Conservation (phyloP, 1,284 basidiomycete genomes). For the Pseudomicrostroma phylloplanum region DNA sequence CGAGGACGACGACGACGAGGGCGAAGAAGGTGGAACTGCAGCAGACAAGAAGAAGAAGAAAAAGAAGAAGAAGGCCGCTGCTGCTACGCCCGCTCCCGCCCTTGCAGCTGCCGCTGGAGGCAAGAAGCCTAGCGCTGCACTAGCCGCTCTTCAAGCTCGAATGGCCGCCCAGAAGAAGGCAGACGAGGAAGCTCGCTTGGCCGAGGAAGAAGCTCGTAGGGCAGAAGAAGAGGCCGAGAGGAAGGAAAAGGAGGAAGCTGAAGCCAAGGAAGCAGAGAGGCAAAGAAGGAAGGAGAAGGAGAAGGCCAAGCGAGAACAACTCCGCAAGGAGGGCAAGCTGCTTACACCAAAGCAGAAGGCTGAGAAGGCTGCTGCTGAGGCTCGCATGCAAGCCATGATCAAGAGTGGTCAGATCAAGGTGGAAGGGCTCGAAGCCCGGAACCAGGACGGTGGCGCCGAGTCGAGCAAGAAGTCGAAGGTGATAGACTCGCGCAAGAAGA, state of each 20-base stretch:
- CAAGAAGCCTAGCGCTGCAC: conserved; percentile 43
- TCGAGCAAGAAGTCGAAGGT: conserved; percentile 59
- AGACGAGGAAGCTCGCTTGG: conserved; percentile 39
- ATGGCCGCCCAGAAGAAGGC: conserved; percentile 49
- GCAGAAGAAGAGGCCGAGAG: conserved; percentile 47
- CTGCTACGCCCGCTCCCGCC: conserved; percentile 13
- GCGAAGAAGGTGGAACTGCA: conserved; percentile 15
- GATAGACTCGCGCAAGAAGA: conserved; percentile 77
- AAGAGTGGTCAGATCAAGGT: conserved; percentile 76
- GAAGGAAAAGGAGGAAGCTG: conserved; percentile 44
- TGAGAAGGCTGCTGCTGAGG: conserved; percentile 82
- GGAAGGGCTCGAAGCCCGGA: conserved; percentile 61
- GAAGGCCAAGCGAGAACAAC: conserved; percentile 45
- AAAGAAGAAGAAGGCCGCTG: conserved; percentile 24
- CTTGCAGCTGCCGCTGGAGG: conserved; percentile 24
- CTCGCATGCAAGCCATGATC: conserved; percentile 82
- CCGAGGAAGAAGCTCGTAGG: conserved; percentile 36
- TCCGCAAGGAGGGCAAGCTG: conserved; percentile 49
- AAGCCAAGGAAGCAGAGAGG: conserved; percentile 45
- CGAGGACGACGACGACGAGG: conserved; percentile 27
- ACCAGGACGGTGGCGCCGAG: conserved; percentile 53
- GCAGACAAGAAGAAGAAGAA: conserved; percentile 43
- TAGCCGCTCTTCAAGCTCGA: conserved; percentile 45
- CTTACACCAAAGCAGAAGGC: conserved; percentile 74
- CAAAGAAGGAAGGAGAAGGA: conserved; percentile 47